phyloP scores from a whole-genome alignment of 1,284 basidiomycete genomes.

The Malassezia nana region DNA sequence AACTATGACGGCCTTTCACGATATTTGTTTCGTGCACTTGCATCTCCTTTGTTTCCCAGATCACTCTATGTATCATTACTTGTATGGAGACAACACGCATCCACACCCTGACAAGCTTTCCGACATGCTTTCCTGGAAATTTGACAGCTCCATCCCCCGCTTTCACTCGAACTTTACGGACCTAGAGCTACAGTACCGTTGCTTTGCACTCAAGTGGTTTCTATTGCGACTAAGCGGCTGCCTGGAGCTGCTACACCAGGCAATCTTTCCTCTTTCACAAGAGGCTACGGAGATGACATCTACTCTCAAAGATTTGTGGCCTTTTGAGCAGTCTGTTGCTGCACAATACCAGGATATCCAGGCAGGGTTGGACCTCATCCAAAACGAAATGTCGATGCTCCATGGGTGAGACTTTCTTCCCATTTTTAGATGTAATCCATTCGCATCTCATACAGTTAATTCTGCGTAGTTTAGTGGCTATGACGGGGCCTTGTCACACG shows the following conservation, averaged over 20 bases:
- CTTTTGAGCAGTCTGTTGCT: neutral
- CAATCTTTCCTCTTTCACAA: neutral
- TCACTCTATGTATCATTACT: neutral
- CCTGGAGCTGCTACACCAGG: neutral
- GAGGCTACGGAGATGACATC: neutral
- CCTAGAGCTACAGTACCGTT: neutral
- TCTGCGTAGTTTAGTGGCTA: conserved; percentile 24
- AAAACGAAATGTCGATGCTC: neutral
- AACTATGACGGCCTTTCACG: neutral
- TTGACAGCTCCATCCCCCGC: no score
- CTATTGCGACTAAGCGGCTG: neutral
- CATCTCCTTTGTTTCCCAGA: neutral
- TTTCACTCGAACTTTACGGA: no score
- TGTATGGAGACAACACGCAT: neutral
- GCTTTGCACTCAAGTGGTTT: neutral
- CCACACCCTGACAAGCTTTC: neutral
- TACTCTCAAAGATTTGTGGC: neutral
- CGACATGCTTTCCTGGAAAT: neutral
- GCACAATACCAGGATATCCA: neutral
- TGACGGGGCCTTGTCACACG: conserved; percentile 20
- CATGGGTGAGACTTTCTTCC: neutral
- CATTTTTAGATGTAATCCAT: neutral
- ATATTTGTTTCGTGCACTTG: neutral
- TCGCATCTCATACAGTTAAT: neutral
- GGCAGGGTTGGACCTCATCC: neutral